A percentile compares a stretch with the other conserved stretches of the same genome.
Evolutionary conservation across 2,329 filamentous ascomycete species (phyloP).

Genomic region (Fusarium mexicanum): DNA sequence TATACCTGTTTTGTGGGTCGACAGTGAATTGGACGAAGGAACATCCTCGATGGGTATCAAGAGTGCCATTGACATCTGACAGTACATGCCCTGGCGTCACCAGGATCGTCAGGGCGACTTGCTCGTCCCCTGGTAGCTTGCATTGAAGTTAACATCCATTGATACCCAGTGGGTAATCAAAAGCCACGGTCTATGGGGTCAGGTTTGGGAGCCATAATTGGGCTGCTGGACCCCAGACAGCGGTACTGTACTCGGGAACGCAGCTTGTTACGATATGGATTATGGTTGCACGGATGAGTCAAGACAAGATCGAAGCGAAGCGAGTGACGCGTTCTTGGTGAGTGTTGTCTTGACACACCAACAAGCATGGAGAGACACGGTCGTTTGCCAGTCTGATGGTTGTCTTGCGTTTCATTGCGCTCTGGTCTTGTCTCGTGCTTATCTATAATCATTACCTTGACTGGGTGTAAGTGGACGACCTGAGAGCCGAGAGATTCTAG

Average conservation of each 20-base stretch:
- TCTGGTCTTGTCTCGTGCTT: slow-evolving; percentile 1
- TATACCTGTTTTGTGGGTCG: neutral
- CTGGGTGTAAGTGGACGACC: neutral
- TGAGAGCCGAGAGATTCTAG: neutral
- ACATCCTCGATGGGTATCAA: neutral
- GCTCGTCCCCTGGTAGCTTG: neutral
- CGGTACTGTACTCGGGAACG: neutral
- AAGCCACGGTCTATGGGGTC: slow-evolving; percentile 4
- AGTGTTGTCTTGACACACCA: neutral
- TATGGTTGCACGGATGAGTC: neutral
- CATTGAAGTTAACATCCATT: neutral
- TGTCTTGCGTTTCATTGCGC: neutral
- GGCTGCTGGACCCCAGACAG: slow-evolving; percentile 13
- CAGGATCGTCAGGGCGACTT: slow-evolving; percentile 24
- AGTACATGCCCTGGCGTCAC: neutral
- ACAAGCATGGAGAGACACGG: slow-evolving; percentile 13
- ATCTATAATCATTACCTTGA: neutral
- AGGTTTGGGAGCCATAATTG: slow-evolving; percentile 15
- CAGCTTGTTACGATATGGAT: neutral
- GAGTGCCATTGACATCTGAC: neutral
- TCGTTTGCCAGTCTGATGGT: slow-evolving; percentile 7
- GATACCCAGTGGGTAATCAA: slow-evolving; percentile 7
- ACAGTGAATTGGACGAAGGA: neutral
- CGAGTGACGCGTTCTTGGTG: neutral
- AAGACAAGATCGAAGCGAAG: neutral